A percentile compares a stretch with the other conserved stretches of the same genome.
Conservation (phyloP, 306 rosid genomes). For the Cucumis cinereus region DNA sequence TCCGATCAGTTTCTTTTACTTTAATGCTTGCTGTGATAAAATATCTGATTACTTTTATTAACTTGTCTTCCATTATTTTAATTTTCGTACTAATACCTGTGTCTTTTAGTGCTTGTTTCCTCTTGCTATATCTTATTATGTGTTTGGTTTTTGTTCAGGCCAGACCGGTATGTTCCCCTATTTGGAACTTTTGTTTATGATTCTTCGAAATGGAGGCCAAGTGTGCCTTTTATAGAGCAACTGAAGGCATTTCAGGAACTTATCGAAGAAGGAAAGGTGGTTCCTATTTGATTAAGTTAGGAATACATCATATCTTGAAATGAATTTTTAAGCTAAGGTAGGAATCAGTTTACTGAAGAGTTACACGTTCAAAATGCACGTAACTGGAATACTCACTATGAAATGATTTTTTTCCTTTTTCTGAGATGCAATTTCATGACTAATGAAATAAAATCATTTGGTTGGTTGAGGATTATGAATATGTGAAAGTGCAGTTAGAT, state of each 20-base stretch:
- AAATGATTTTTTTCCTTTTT: not conserved
- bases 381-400: not conserved
- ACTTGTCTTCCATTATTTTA: not conserved
- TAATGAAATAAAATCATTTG: not conserved
- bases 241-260: constrained; percentile 82
- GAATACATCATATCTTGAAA: not conserved
- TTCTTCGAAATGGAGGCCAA: constrained; percentile 74
- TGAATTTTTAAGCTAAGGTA: not conserved
- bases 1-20: not conserved
- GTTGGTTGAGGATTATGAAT: not conserved
- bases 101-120: not conserved
- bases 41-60: not conserved
- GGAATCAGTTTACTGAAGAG: not conserved
- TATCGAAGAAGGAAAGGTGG: constrained; percentile 87
- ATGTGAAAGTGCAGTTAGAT: not conserved
- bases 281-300: not conserved
- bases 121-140: not conserved
- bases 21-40: not conserved
- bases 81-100: not conserved
- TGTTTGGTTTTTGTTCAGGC: constrained; percentile 40
- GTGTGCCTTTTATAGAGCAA: constrained; percentile 86
- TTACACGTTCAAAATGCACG: not conserved
- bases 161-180: constrained; percentile 70
- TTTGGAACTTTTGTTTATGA: constrained; percentile 62
- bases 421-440: not conserved